Percentiles rank a stretch among this genome's conserved stretches.
Evolutionary conservation across 495 filamentous ascomycete species (phyloP).

Genomic region (Penicillium lagena): DNA sequence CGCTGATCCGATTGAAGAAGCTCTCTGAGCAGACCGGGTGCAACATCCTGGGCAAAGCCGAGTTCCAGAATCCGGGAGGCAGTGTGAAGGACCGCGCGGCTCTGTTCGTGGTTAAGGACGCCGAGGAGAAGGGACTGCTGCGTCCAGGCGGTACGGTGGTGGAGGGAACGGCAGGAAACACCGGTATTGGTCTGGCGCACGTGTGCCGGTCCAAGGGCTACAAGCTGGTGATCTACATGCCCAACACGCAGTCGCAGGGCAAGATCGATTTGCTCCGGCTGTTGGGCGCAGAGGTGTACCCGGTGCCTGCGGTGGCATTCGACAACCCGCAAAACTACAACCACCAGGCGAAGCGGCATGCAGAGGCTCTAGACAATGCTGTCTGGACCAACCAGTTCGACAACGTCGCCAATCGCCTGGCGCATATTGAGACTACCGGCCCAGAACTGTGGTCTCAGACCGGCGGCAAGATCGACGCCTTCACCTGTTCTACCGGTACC

Average conservation of each 20-base stretch:
- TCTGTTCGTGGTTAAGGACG: conserved; percentile 87
- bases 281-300: conserved; percentile 93
- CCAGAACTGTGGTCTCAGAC: conserved; percentile 98
- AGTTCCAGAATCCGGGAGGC: conserved; percentile 97
- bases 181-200: conserved; percentile 94
- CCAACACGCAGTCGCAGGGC: conserved; percentile 94
- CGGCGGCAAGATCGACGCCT: conserved; percentile 77
- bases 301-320: conserved; percentile 95
- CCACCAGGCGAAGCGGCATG: conserved; percentile 86
- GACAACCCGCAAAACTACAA: conserved; percentile 97
- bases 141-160: conserved; percentile 87
- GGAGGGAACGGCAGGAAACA: conserved; percentile 96
- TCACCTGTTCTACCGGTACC: conserved; percentile 92
- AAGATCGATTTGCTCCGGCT: conserved; percentile 92
- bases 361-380: conserved; percentile 77
- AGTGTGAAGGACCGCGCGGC: conserved; percentile 96
- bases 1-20: conserved; percentile 80
- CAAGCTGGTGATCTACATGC: conserved; percentile 97
- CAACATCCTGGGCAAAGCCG: conserved; percentile 91
- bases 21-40: conserved; percentile 91
- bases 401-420: conserved; percentile 87
- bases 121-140: conserved; percentile 79
- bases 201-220: conserved; percentile 93
- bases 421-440: conserved; percentile 94
- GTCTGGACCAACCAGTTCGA: conserved; percentile 99